Base-by-base conservation (phyloP, 768 basidiomycete genomes). In the Agaricus sinodeliciosus region DNA sequence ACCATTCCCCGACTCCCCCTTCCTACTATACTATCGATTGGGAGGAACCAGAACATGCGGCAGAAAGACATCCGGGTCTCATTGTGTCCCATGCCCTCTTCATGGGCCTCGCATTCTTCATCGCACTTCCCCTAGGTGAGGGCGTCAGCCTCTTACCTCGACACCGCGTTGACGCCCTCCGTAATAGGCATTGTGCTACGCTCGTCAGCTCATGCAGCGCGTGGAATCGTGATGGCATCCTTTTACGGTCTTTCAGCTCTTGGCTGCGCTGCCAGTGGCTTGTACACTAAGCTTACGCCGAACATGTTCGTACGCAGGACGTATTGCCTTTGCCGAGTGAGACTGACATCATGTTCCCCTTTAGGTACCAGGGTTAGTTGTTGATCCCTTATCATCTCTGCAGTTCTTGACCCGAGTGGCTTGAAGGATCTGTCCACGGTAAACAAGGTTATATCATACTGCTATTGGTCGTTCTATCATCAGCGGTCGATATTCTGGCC, bases 11-110 rank as follows among this genome's bases (percentile, higher is more conserved):
- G 0, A 87, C 85, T 0, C 88, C 88, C 0, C 81, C 84, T 0
- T 92, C 90, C 2, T 95, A 92, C 66, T 91, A 82, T 67, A 83
- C 87, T 12, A 78, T 86, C 58, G 93, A 94, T 65, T 78, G 84
- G 63, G 82, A 87, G 34, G 73, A 77, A 45, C 65, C 63, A 6
- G 77, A 61, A 22, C 54, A 73, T 51, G 62, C 67, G 8, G 67
- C 67, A 18, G 67, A 71, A 27, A 75, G 81, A 35, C 78, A 85
- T 64, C 82, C 84, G n/a, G 78, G 75, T 12, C 69, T 93, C 54
- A 90, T 94, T 73, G 70, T 77, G 39, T 63, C 82, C 3, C 94
- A 96, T 65, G 80, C 75, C n/a, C 50, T 84, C 4, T 78, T 81
- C 59, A 88, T 93, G 85, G 72, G 68, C 51, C 64, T 85, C 2